Base-by-base conservation (phyloP, 768 basidiomycete species). In the Rhodocollybia butyracea region DNA sequence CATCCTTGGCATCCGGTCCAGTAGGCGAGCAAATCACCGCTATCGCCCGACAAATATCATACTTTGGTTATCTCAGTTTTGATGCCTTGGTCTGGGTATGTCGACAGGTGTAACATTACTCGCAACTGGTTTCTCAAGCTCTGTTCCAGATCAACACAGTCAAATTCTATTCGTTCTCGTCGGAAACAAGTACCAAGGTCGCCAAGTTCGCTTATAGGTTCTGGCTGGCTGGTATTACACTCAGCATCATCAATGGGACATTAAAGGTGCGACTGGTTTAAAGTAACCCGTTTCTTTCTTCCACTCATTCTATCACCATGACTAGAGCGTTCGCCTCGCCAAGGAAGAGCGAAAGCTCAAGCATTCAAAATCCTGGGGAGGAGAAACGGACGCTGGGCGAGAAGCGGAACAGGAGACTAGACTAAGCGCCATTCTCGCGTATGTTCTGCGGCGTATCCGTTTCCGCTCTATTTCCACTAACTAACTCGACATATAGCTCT, bases 51-150 rank as follows among this genome's bases (percentile, higher is more conserved):
- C 96, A 98, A 69, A 66, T 98, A 17, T 81, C 82, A 2, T 98
- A 98, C 76, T 94, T 92, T 59, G 87, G 86, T 3, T 99, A 91
- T 70, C 81, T 97, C 42, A 68, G 84, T 10, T 84, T 89, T 63
- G 97, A 99, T 68, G 81, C 84, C 46, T 64, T 97, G 57, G 75
- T 88, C 62, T 99, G 94, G 94, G 93, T 94, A 65, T 58, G 85
- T 65, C 10, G 1, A 19, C 54, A 22, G 31, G n/a, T 8, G 31
- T 45, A 22, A 15, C 27, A 8, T 40, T 6, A 40, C 24, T 29
- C 19, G 22, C 13, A 10, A 41, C 22, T 45, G 2, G n/a, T 15
- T 26, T 32, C 54, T n/a, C 19, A 41, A 34, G 46, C 60, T 31
- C 51, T 55, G 2, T 34, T 46, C 19, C 62, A 89, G 88, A 85